Percentiles rank a stretch among this genome's conserved stretches.
These are phyloP conservation scores for Rhizopus stolonifer DNA, from an alignment of 371 early-diverging fungal genomes.

Conservation along the genomic window DNA sequence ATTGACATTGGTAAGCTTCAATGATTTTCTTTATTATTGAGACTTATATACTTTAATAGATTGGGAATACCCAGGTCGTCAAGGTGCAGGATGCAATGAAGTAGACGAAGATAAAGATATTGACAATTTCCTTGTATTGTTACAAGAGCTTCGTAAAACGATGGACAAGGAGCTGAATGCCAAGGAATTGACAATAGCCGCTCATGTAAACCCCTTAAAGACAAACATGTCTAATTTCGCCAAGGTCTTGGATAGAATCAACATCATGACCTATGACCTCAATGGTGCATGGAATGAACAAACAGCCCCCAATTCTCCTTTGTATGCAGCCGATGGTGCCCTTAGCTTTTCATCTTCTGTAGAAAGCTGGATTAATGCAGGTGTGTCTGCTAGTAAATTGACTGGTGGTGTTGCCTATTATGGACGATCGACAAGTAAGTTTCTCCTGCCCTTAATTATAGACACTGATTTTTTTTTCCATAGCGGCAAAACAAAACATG, in stretches of 20 bases:
- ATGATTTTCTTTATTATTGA: background rate
- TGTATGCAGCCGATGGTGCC: constrained; percentile 27
- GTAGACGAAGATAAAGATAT: constrained; percentile 40
- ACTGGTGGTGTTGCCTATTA: constrained; percentile 66
- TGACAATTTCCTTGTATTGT: constrained; percentile 41
- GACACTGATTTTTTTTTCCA: no score
- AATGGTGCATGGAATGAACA: constrained; percentile 56
- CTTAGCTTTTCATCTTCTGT: constrained; percentile 50
- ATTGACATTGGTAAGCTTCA: constrained; percentile 34
- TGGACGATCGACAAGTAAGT: constrained; percentile 57
- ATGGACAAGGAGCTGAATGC: constrained; percentile 44
- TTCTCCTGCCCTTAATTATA: no score
- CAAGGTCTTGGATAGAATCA: constrained; percentile 57
- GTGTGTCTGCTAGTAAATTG: constrained; percentile 58
- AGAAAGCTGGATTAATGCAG: constrained; percentile 53
- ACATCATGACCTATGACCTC: constrained; percentile 59
- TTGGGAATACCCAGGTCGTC: constrained; percentile 65
- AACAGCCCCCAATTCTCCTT: constrained; percentile 57
- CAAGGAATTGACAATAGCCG: constrained; percentile 60
- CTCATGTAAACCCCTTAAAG: constrained; percentile 50
- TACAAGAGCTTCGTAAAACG: constrained; percentile 59
- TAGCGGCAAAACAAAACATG: constrained; percentile 35
- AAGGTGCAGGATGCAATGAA: constrained; percentile 56
- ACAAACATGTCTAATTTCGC: constrained; percentile 50
- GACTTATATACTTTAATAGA: constrained; percentile 22